These are phyloP conservation scores for Saitozyma podzolica DNA, from an alignment of 768 basidiomycete genomes.

Conservation along the genomic window DNA sequence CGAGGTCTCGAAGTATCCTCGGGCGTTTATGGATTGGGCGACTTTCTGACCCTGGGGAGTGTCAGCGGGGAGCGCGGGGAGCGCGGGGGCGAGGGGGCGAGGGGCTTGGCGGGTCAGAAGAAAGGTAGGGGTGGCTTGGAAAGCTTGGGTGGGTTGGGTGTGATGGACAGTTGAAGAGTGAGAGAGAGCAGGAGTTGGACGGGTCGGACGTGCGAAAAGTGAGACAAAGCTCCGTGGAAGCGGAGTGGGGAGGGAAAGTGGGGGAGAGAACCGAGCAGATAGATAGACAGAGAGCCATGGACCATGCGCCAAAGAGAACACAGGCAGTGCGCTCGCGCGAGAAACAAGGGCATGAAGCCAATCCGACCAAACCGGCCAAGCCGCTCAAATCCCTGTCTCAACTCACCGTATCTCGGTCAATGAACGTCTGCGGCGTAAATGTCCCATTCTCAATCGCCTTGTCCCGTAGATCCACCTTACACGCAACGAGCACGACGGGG, in stretches of 20 bases:
- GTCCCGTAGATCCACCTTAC: conserved; percentile 85
- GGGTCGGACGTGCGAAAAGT: too few relatives aligned
- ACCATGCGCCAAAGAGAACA: too few relatives aligned
- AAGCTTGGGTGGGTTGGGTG: not conserved
- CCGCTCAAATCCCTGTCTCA: not conserved
- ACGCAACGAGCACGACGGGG: conserved; percentile 93
- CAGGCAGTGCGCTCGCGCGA: too few relatives aligned
- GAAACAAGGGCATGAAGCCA: too few relatives aligned
- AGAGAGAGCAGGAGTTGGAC: too few relatives aligned
- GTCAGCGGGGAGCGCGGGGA: conserved; percentile 2
- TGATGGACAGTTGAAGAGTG: not conserved
- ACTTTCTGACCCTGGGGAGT: conserved; percentile 70
- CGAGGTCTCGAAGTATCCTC: conserved; percentile 92
- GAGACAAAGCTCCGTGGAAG: not conserved
- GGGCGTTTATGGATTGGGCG: conserved; percentile 80
- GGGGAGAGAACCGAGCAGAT: too few relatives aligned
- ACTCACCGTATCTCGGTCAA: conserved; percentile 52
- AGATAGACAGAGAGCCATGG: too few relatives aligned
- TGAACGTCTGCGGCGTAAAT: conserved; percentile 43
- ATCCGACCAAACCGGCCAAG: not conserved
- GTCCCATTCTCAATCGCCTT: conserved; percentile 46
- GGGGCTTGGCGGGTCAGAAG: conserved; percentile 42
- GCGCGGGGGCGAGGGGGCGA: conserved; percentile 39
- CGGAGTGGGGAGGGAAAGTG: too few relatives aligned
- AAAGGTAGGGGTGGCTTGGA: conserved; percentile 55